Evolutionary conservation across 1,139 yeast genomes (phyloP), one percentile per base, ranked within the genome.

Genomic region (Geotrichum fermentans): DNA sequence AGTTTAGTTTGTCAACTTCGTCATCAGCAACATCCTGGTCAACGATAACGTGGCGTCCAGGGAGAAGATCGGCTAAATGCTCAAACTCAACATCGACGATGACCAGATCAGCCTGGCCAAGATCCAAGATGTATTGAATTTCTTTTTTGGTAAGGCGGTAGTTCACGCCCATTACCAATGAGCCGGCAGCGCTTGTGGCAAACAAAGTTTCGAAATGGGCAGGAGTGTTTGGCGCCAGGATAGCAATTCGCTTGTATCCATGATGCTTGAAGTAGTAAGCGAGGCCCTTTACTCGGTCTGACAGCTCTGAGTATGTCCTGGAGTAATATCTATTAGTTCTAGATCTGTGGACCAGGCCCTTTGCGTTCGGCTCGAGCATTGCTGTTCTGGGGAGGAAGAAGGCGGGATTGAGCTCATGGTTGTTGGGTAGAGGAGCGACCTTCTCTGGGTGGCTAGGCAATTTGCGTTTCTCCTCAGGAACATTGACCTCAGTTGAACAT

Each of bases 211-310:
- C 71, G 29, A 68, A 58, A 46, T 66, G 68, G 48, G 69, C 69
- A 1, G 71, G 72, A n/a, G 71, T 68, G 55, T 67, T 68, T 18
- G 70, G 64, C 6, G 64, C 67, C 30, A 68, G 54, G 29, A 68
- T 59, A 8, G 70, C 71, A 16, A 68, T 60, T 24, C 65, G 56
- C 53, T 59, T 59, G 47, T 56, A 59, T 36, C 60, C 59, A 28
- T 59, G 52, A 40, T 52, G 42, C 46, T 58, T 56, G 50, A 67
- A 57, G 53, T 54, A 66, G 51, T 63, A 60, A 8, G 71, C 70
- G 33, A 68, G 57, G 16, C 59, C 56, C 38, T 57, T 54, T 6
- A 65, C 67, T 10, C 71, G 57, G 14, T 63, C 61, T 3, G 68
- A 56, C 35, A 62, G 57, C 39, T 63, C 61, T 16, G 49, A 49